Evolutionary conservation across 176 grass and related monocot genomes (phyloP).

Genomic region (Rhynchospora tenuis): DNA sequence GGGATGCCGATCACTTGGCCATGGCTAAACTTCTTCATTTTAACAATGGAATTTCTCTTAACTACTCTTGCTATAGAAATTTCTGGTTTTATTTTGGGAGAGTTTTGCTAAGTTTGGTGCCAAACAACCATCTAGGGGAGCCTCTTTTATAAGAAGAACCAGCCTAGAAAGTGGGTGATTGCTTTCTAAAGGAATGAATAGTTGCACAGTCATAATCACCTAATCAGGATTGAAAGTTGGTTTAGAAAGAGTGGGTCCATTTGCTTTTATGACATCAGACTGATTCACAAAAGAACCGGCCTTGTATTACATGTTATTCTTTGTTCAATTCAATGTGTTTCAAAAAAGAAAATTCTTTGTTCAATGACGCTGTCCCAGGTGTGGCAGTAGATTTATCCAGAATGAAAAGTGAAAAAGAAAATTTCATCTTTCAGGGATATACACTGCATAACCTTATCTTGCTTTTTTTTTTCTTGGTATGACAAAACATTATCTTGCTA

Average conservation of each 20-base stretch:
- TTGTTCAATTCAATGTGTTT: too few species aligned
- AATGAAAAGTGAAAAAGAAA: not conserved
- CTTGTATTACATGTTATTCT: not conserved
- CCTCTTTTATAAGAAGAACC: conserved; percentile 50
- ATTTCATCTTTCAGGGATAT: not conserved
- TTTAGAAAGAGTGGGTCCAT: conserved; percentile 14
- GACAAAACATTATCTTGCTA: not conserved
- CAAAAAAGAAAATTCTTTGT: too few species aligned
- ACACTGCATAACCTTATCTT: conserved; percentile 1
- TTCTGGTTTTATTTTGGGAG: conserved; percentile 26
- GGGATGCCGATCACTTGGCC: conserved; percentile 74
- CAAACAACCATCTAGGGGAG: conserved; percentile 9
- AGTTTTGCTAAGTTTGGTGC: conserved; percentile 15
- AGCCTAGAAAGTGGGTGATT: conserved; percentile 26
- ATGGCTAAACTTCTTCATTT: conserved; percentile 33
- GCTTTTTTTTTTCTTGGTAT: not conserved
- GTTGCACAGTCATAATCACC: conserved; percentile 40
- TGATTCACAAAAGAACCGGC: not conserved
- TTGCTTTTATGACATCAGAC: not conserved
- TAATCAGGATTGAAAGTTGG: conserved; percentile 51
- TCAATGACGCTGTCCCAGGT: not conserved
- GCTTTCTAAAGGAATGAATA: conserved; percentile 42
- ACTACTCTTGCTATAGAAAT: conserved; percentile 3
- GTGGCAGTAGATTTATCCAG: not conserved
- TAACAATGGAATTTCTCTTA: conserved; percentile 18